Evolutionary conservation across 2,329 filamentous ascomycete species (phyloP).

Genomic region (Magnaporthiopsis incrustans): DNA sequence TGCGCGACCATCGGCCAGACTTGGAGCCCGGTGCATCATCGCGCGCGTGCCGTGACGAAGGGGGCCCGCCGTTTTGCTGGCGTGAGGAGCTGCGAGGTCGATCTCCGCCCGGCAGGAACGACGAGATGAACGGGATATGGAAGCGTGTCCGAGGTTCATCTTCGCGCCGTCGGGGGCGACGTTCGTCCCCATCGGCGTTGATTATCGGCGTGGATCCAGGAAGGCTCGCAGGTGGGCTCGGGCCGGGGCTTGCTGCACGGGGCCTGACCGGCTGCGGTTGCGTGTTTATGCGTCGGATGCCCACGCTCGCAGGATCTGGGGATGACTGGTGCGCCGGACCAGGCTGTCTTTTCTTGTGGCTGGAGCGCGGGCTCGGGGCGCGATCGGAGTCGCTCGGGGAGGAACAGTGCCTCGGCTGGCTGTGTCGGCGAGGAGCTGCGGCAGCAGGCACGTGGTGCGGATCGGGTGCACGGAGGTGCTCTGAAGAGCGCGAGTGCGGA

Average conservation of each 20-base stretch:
- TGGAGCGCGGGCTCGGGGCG: slow-evolving; percentile 17
- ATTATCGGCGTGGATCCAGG: slow-evolving; percentile 8
- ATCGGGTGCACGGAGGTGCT: slow-evolving; percentile 27
- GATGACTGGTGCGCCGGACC: slow-evolving; percentile 13
- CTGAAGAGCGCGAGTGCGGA: slow-evolving; percentile 15
- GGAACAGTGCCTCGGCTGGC: slow-evolving; percentile 37
- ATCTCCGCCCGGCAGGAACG: slow-evolving; percentile 31
- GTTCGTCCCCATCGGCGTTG: slow-evolving; percentile 3
- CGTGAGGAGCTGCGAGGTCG: slow-evolving; percentile 15
- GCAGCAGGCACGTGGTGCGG: slow-evolving; percentile 11
- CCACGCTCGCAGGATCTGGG: slow-evolving; percentile 20
- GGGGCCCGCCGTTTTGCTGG: slow-evolving; percentile 9
- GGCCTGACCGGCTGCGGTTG: background rate
- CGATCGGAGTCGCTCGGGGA: slow-evolving; percentile 35
- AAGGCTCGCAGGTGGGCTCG: slow-evolving; percentile 20
- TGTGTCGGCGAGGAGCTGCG: slow-evolving; percentile 34
- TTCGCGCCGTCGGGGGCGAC: slow-evolving; percentile 4
- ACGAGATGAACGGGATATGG: slow-evolving; percentile 29
- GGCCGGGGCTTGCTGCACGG: slow-evolving; percentile 10
- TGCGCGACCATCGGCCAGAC: slow-evolving; percentile 34
- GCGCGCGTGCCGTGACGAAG: slow-evolving; percentile 25
- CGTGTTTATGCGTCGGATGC: slow-evolving; percentile 23
- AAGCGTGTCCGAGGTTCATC: slow-evolving; percentile 28
- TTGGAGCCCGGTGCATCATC: slow-evolving; percentile 33
- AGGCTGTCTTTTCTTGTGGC: slow-evolving; percentile 16